Percentiles rank a stretch among this genome's conserved stretches.
phyloP scores from a whole-genome alignment of 177 flowering plant species.

The Vitis hybrid region DNA sequence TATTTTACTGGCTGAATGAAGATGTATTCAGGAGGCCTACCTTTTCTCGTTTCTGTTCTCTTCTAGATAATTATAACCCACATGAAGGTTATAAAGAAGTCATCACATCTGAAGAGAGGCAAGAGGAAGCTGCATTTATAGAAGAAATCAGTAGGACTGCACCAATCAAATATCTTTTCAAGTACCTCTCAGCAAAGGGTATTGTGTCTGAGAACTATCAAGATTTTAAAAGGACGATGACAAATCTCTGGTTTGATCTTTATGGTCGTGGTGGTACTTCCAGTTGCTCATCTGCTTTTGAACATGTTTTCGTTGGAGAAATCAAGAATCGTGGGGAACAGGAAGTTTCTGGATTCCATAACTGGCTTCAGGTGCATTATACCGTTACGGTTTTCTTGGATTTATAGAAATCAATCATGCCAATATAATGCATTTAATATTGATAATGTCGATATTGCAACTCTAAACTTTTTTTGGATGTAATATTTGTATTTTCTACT shows the following conservation, averaged over 20 bases:
- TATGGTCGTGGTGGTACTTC: conserved; percentile 86
- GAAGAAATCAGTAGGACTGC: conserved; percentile 95
- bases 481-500: too few species aligned
- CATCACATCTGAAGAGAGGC: conserved; percentile 73
- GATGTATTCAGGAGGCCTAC: conserved; percentile 74
- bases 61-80: conserved; percentile 92
- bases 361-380: conserved; percentile 88
- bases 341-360: conserved; percentile 91
- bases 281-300: conserved; percentile 84
- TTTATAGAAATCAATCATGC: too few species aligned
- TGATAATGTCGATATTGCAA: neutral
- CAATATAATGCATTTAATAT: neutral
- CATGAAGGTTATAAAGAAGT: conserved; percentile 73
- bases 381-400: neutral
- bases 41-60: conserved; percentile 79
- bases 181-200: conserved; percentile 63
- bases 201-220: conserved; percentile 42
- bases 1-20: conserved; percentile 66
- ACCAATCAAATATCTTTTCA: conserved; percentile 87
- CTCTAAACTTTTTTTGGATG: too few species aligned
- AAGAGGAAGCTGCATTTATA: conserved; percentile 86
- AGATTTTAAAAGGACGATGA: conserved; percentile 72
- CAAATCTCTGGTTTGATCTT: conserved; percentile 80
- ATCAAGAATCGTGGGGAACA: conserved; percentile 70
- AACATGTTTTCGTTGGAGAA: conserved; percentile 99